Evolutionary conservation across 2,329 filamentous ascomycete genomes (phyloP).

Genomic region (Verticillium isaacii): DNA sequence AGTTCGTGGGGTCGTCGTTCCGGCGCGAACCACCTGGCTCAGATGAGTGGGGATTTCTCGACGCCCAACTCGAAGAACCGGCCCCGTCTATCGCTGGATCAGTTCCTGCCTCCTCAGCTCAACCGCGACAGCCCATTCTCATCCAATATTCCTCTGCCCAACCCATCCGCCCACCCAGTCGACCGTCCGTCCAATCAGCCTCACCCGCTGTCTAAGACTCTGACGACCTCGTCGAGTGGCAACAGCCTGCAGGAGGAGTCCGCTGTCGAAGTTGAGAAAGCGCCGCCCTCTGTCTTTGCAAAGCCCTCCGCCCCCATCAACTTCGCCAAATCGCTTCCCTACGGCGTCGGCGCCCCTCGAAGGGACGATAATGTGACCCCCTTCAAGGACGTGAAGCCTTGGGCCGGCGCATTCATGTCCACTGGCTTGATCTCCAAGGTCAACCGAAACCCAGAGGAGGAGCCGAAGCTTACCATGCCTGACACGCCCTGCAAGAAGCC

Average conservation of each 20-base stretch:
- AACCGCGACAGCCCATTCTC: slow-evolving; percentile 62
- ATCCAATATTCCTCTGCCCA: slow-evolving; percentile 44
- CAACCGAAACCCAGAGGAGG: slow-evolving; percentile 72
- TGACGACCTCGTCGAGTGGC: slow-evolving; percentile 81
- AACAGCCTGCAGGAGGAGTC: slow-evolving; percentile 74
- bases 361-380: slow-evolving; percentile 12
- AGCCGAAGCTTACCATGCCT: slow-evolving; percentile 67
- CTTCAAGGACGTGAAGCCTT: slow-evolving; percentile 72
- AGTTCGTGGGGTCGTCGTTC: slow-evolving; percentile 57
- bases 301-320: slow-evolving; percentile 43
- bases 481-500: slow-evolving; percentile 96
- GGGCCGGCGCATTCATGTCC: slow-evolving; percentile 84
- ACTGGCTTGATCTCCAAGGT: slow-evolving; percentile 94
- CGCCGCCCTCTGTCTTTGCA: slow-evolving; percentile 52
- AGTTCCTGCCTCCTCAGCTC: slow-evolving; percentile 61
- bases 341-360: slow-evolving; percentile 37
- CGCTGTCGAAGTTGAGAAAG: slow-evolving; percentile 22
- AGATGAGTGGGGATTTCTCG: slow-evolving; percentile 47
- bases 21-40: slow-evolving; percentile 51
- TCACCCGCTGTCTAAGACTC: slow-evolving; percentile 80
- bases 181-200: slow-evolving; percentile 46
- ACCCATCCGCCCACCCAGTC: slow-evolving; percentile 46
- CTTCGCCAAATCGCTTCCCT: slow-evolving; percentile 73
- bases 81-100: slow-evolving; percentile 74
- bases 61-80: slow-evolving; percentile 56